These are phyloP conservation scores for Solanum peruvianum DNA, from an alignment of 257 asterid species.

Conservation along the genomic window DNA sequence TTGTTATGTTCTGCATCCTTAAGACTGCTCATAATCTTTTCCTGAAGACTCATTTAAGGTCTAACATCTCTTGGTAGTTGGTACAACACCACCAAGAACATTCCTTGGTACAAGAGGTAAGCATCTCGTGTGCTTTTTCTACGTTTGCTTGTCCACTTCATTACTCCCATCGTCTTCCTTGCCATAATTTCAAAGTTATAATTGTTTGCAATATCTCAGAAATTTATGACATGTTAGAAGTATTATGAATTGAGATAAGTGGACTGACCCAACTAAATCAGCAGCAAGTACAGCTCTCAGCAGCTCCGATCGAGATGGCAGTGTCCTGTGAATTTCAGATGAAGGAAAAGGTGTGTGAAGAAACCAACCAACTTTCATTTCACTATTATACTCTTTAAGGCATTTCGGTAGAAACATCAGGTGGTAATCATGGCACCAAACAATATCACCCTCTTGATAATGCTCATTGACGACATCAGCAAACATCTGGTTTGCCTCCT, in stretches of 20 bases:
- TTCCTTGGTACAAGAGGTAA: neutral
- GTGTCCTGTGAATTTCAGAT: conserved; percentile 74
- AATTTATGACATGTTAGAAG: neutral
- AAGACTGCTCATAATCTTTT: neutral
- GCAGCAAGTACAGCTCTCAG: conserved; percentile 83
- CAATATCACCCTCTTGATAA: conserved; percentile 80
- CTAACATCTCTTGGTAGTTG: neutral
- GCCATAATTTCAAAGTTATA: neutral
- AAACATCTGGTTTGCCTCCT: conserved; percentile 78
- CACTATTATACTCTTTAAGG: conserved; percentile 53
- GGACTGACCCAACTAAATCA: conserved; percentile 75
- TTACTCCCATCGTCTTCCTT: neutral
- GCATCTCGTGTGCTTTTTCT: neutral
- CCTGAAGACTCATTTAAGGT: neutral
- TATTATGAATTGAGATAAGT: neutral
- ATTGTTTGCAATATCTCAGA: neutral
- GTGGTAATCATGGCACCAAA: conserved; percentile 93
- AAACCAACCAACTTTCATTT: conserved; percentile 92
- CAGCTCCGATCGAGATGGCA: conserved; percentile 77
- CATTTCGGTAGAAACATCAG: conserved; percentile 83
- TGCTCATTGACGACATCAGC: conserved; percentile 75
- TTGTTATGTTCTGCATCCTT: neutral
- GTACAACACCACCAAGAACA: neutral
- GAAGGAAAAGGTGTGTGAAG: conserved; percentile 93
- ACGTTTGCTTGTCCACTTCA: neutral